Evolutionary conservation across 306 rosid species (phyloP).

Genomic region (Biancaea sappan): DNA sequence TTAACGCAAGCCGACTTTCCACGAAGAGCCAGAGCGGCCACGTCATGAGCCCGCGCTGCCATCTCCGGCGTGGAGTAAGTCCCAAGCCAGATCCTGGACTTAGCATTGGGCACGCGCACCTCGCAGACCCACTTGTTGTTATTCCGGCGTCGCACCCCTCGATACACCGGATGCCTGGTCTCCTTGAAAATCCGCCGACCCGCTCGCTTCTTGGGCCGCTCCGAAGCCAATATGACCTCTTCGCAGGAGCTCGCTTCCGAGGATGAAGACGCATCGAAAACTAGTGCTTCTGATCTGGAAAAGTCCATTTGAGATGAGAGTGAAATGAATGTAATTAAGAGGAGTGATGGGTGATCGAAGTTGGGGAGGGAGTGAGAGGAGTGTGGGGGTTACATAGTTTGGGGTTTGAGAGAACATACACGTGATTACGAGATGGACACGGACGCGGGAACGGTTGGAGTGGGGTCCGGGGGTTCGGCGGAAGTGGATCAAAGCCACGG

Average conservation of each 20-base stretch:
- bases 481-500: background rate
- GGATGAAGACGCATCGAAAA: background rate
- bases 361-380: background rate
- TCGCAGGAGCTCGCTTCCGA: constrained; percentile 36
- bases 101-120: constrained; percentile 61
- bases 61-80: constrained; percentile 77
- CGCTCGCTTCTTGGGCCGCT: constrained; percentile 66
- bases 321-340: no score
- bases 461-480: background rate
- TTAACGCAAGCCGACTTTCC: constrained; percentile 73
- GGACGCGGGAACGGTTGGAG: constrained; percentile 38
- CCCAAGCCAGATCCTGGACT: constrained; percentile 78
- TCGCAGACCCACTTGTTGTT: constrained; percentile 89
- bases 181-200: constrained; percentile 77
- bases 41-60: constrained; percentile 97
- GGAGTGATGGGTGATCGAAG: background rate
- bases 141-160: constrained; percentile 74
- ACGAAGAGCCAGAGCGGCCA: constrained; percentile 62
- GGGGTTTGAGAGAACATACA: background rate
- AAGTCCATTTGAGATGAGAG: constrained; percentile 20
- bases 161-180: constrained; percentile 79
- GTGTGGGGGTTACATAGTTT: background rate
- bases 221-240: constrained; percentile 51
- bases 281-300: background rate
- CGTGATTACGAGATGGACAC: constrained; percentile 49